phyloP scores from a whole-genome alignment of 768 basidiomycete species.

The Tylopilus intermedius region DNA sequence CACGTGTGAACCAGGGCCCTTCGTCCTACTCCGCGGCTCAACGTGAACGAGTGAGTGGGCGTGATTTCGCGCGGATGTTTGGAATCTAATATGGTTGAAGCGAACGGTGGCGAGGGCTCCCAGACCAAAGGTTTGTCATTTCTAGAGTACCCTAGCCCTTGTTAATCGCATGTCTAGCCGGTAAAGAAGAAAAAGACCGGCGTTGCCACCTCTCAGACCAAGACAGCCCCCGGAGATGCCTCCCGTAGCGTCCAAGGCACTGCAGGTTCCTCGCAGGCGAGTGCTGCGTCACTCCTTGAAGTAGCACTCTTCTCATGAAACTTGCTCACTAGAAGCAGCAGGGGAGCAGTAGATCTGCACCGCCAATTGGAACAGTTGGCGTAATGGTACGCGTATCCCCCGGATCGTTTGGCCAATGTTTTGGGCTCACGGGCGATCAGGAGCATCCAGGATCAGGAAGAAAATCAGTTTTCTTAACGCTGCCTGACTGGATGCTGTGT shows the following conservation, averaged over 20 bases:
- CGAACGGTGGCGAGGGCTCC: background rate
- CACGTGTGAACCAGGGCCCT: background rate
- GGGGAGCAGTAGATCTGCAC: no score
- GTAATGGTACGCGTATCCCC: no score
- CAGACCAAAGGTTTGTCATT: background rate
- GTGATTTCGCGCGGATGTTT: background rate
- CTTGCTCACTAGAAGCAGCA: no score
- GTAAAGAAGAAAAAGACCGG: background rate
- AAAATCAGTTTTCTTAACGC: no score
- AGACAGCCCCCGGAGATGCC: background rate
- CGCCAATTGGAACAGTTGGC: no score
- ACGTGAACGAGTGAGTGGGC: background rate
- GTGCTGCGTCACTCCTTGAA: no score
- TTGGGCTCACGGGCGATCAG: no score
- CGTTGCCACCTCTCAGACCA: background rate
- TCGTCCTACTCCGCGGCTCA: background rate
- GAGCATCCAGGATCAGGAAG: no score
- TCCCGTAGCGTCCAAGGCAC: background rate
- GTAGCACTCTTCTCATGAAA: no score
- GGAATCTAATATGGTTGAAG: background rate
- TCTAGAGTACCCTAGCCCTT: background rate
- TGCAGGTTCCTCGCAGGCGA: no score
- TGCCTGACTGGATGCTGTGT: no score
- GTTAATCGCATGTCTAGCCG: background rate
- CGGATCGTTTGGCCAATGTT: no score